Percentiles rank a stretch among this genome's conserved stretches.
Evolutionary conservation across 495 filamentous ascomycete species (phyloP).

Genomic region (Lineolata rhizophorae): DNA sequence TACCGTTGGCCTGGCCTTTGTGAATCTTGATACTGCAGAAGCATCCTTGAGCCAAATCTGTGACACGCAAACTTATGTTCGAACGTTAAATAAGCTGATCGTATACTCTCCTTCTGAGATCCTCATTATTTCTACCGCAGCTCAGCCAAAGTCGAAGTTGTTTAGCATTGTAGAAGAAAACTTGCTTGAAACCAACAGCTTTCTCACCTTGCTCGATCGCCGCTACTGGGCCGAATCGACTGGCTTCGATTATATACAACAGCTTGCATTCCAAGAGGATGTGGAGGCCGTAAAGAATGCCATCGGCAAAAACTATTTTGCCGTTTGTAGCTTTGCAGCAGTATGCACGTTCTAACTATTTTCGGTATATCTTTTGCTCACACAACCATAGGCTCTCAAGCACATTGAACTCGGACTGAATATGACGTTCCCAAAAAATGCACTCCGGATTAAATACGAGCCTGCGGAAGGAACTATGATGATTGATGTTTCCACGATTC

Average conservation of each 20-base stretch:
- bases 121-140: constrained; percentile 47
- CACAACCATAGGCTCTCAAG: constrained; percentile 39
- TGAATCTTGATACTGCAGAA: constrained; percentile 68
- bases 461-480: constrained; percentile 89
- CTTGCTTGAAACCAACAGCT: constrained; percentile 26
- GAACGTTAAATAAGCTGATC: constrained; percentile 60
- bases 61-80: constrained; percentile 71
- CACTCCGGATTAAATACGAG: constrained; percentile 66
- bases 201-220: constrained; percentile 47
- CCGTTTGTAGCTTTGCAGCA: constrained; percentile 71
- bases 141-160: constrained; percentile 51
- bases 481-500: constrained; percentile 71
- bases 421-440: constrained; percentile 49
- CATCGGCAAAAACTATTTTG: constrained; percentile 71
- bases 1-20: constrained; percentile 71
- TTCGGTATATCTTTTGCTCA: constrained; percentile 6
- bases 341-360: constrained; percentile 24
- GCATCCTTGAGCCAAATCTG: constrained; percentile 76
- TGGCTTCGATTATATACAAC: constrained; percentile 58
- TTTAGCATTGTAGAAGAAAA: constrained; percentile 51
- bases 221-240: constrained; percentile 73
- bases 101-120: constrained; percentile 59
- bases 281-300: constrained; percentile 56
- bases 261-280: constrained; percentile 55
- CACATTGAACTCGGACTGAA: constrained; percentile 49